Evolutionary conservation across 768 basidiomycete species (phyloP), one percentile per base, ranked within the genome.

Genomic region (Tephrocybe sp.): DNA sequence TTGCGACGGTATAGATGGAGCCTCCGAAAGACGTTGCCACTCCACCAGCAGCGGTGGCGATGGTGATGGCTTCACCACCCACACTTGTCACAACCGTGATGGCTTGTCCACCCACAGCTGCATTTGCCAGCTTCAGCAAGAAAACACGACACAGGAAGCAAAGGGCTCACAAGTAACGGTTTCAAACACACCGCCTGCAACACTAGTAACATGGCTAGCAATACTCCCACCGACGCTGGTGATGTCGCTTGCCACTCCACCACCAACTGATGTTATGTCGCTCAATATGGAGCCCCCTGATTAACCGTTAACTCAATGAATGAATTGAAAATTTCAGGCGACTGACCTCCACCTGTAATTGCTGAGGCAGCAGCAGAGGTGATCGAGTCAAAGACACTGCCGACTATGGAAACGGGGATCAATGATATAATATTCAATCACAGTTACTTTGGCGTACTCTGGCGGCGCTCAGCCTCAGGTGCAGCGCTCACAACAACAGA

Each of bases 31-130:
- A 74, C 24, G 83, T 85, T 7, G 67, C 70, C 14, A 70, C 69
- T 14, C 60, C 74, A 36, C 62, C 73, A 5, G 71, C 75, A 2
- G 68, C 67, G 3, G 55, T 63, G 23, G 83, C 85, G 17, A 88
- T 73, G 0, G 85, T 88, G 51, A 86, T 66, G 1, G 76, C 85
- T 38, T 73, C 58, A 10, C 85, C 86, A 6, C 83, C 86, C 9
- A 62, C 75, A 36, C 77, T 80, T 14, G 81, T 84, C 24, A 88
- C 66, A 17, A 87, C 62, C 12, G 81, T 88, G 44, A 73, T 67
- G 2, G 71, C 78, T 8, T 68, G 51, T 12, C 79, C 85, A n/a
- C 72, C 83, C 49, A 75, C 60, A 25, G 83, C 86, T 88, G 51
- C 24, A 42, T 52, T 18, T 49, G 41, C 42, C 8, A 60, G 63